Conservation (phyloP, 352 stramenopile genomes). For the Proteromonas lacertae region DNA sequence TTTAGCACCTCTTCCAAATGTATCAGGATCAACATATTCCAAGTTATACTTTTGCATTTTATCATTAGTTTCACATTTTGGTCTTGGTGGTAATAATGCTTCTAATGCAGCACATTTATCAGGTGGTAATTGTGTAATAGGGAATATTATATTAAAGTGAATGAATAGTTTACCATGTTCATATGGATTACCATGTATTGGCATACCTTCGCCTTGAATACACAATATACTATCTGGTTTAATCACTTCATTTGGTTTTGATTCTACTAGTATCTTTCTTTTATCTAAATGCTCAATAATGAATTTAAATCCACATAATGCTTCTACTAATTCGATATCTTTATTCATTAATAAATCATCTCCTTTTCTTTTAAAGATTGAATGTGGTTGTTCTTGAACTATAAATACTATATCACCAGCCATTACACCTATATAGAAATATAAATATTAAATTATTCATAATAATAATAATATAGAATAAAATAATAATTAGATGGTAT, state of each 20-base stretch:
- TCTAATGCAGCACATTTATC: conserved; percentile 13
- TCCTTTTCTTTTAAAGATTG: conserved; percentile 71
- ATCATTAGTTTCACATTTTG: conserved; percentile 13
- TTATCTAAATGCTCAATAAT: conserved; percentile 20
- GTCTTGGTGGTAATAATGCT: conserved; percentile 15
- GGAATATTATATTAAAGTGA: conserved; percentile 81
- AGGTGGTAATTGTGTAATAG: conserved; percentile 23
- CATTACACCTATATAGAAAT: too few species aligned
- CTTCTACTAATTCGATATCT: conserved; percentile 66
- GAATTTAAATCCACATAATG: conserved; percentile 36
- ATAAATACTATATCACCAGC: conserved; percentile 89
- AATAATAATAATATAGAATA: too few species aligned
- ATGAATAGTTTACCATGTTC: conserved; percentile 90
- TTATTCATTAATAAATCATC: conserved; percentile 79
- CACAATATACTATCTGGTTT: conserved; percentile 1
- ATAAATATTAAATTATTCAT: too few species aligned
- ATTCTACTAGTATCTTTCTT: conserved; percentile 17
- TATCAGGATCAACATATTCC: conserved; percentile 31
- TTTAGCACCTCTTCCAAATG: conserved; percentile 53
- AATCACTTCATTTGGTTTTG: conserved; percentile 6
- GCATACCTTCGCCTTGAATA: conserved; percentile 83
- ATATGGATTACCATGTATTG: conserved; percentile 77
- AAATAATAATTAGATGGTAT: too few species aligned
- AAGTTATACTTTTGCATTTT: conserved; percentile 24
- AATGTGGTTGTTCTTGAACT: conserved; percentile 80